Base-by-base conservation (phyloP, 352 stramenopile genomes). In the Phytopythium delawarense region DNA sequence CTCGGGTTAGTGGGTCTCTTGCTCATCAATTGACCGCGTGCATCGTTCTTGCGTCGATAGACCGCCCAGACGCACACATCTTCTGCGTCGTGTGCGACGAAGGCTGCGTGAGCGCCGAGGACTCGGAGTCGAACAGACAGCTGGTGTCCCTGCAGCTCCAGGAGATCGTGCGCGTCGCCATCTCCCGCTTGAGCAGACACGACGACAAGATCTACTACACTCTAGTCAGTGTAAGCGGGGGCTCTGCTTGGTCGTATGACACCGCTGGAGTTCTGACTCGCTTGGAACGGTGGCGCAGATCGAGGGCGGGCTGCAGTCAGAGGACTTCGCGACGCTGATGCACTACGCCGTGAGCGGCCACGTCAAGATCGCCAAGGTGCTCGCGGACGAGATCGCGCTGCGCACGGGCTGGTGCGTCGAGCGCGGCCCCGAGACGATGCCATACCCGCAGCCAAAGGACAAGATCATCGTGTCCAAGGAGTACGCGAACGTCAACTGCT, bases 21-120 rank as follows among this genome's bases (percentile, higher is more conserved):
- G 25, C 2, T 23, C 12, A 3, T 18, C 3, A 7, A 6, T 21
- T 20, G n/a, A 25, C 8, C 18, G 12, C 16, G 4, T 20, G 23
- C 32, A 1, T 9, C 23, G 28, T 42, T 25, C 25, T 21, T 20
- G 32, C 20, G 32, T n/a, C 32, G 45, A n/a, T 16, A 59, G 87
- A 92, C 48, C 84, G 87, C 5, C 87, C 87, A 4, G 67, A 89
- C 25, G 87, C 87, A 13, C 81, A 95, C 40, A 95, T 95, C 46
- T 92, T 92, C 59, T 95, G 84, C 51, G 77, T 92, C n/a, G 87
- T 91, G 12, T 94, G 87, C 53, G 83, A 94, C 46, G 81, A 94
- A 61, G 78, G 77, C 60, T 93, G 84, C 60, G 88, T 92, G 46
- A 95, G 81, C 58, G 85, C 76, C 11, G 84, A 93, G 62, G 81